These are phyloP conservation scores for Pseudogymnoascus sp. DNA, from an alignment of 2,329 filamentous ascomycete species.

Conservation along the genomic window DNA sequence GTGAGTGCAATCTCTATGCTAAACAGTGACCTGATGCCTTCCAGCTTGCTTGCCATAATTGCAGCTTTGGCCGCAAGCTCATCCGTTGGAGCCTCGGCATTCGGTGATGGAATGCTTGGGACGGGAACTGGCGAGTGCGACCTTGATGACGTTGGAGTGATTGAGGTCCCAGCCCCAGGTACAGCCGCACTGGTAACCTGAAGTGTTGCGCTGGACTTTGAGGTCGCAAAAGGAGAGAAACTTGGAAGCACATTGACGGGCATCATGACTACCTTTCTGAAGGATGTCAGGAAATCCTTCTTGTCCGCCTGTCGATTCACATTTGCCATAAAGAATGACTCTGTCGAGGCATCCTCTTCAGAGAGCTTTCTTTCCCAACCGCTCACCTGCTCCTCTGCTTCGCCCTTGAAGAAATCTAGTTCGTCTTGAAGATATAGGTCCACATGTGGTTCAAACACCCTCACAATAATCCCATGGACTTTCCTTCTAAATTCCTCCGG, in stretches of 20 bases:
- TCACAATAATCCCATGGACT: constrained; percentile 59
- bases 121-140: constrained; percentile 40
- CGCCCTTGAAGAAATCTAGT: constrained; percentile 71
- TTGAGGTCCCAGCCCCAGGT: constrained; percentile 17
- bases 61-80: constrained; percentile 96
- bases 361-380: constrained; percentile 88
- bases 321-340: constrained; percentile 94
- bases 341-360: constrained; percentile 81
- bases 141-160: constrained; percentile 33
- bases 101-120: constrained; percentile 31
- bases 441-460: constrained; percentile 85
- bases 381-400: constrained; percentile 68
- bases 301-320: constrained; percentile 93
- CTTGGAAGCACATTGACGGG: constrained; percentile 83
- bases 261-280: constrained; percentile 99
- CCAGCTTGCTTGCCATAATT: constrained; percentile 87
- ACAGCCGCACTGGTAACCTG: constrained; percentile 13
- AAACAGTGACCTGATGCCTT: constrained; percentile 91
- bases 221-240: constrained; percentile 51
- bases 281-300: constrained; percentile 89
- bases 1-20: constrained; percentile 92
- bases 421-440: constrained; percentile 91
- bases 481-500: constrained; percentile 54
- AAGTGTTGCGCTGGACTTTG: constrained; percentile 24
- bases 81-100: constrained; percentile 68